Evolutionary conservation across 2,329 filamentous ascomycete species (phyloP).

Genomic region (Pseudogymnoascus sp.): DNA sequence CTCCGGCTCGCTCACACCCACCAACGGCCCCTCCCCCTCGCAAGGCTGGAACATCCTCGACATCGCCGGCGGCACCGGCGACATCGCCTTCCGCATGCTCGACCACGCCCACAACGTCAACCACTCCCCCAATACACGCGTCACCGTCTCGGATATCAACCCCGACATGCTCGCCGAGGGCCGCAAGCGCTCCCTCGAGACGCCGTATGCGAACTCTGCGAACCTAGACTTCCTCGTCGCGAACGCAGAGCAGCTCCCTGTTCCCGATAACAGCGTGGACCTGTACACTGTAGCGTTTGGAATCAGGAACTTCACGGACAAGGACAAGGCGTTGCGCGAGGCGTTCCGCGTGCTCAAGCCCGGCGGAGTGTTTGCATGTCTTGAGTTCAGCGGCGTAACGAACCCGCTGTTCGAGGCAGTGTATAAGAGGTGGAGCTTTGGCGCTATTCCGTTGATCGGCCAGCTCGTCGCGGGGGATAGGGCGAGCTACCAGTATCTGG

Average conservation of each 20-base stretch:
- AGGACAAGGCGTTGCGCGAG: conserved; percentile 72
- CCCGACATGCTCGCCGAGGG: conserved; percentile 88
- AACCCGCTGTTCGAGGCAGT: conserved; percentile 71
- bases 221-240: conserved; percentile 73
- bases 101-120: conserved; percentile 78
- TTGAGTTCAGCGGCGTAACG: conserved; percentile 81
- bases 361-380: conserved; percentile 89
- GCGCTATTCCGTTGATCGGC: conserved; percentile 88
- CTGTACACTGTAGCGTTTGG: conserved; percentile 97
- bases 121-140: conserved; percentile 68
- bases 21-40: conserved; percentile 37
- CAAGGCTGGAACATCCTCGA: conserved; percentile 76
- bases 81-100: conserved; percentile 95
- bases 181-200: conserved; percentile 62
- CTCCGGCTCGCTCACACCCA: conserved; percentile 29
- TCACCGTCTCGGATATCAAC: conserved; percentile 96
- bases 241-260: conserved; percentile 71
- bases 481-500: conserved; percentile 95
- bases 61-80: conserved; percentile 92
- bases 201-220: conserved; percentile 44
- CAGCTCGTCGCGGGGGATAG: conserved; percentile 90
- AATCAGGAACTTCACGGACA: conserved; percentile 94
- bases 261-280: conserved; percentile 69
- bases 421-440: conserved; percentile 95
- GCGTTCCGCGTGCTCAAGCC: conserved; percentile 86